Evolutionary conservation across 192 early-diverging fungal species (phyloP), one percentile per base, ranked within the genome.

Genomic region (Dispira simplex): DNA sequence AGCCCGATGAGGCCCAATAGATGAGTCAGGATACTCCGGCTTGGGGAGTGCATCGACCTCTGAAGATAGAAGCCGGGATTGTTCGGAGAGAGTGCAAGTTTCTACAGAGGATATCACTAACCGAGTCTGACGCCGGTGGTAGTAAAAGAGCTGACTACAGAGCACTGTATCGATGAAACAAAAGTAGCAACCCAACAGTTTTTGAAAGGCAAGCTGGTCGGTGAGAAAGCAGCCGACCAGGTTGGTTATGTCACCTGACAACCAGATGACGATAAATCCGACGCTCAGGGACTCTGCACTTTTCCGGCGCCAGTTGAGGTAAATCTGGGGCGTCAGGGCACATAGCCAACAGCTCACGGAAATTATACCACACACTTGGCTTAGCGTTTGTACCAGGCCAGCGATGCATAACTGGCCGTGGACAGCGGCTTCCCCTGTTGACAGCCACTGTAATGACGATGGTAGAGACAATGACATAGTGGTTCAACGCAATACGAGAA

Each of bases 171-270:
- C 79, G 48, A 63, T 59, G 54, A 68, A 39, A 11, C 75, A 70
- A 66, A 81, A 81, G 56, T 81, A 81, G 9, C 48, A 26, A n/a
- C 65, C 47, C 13, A 72, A 63, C 16, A 69, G 49, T 16, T 66
- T 57, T 28, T 91, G 89, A 64, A 91, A 91, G n/a, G 75, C 72
- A n/a, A 83, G 79, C 66, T 90, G 89, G 9, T 80, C 59, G 32
- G 88, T 87, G 39, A 87, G 64, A 20, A 90, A 47, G 21, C 85
- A 82, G 13, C 87, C 89, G 47, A 85, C 65, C 5, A 90, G 67
- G 67, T 87, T 90, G 60, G 80, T 76, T 49, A 83, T 53, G 64
- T 91, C 89, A 23, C 88, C 88, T 72, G 67, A 57, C 26, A 68
- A 47, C 71, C 71, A 72, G 11, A 72, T 56, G 47, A 62, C 12